These are phyloP conservation scores for Plantago major DNA, from an alignment of 257 asterid species.

Conservation along the genomic window DNA sequence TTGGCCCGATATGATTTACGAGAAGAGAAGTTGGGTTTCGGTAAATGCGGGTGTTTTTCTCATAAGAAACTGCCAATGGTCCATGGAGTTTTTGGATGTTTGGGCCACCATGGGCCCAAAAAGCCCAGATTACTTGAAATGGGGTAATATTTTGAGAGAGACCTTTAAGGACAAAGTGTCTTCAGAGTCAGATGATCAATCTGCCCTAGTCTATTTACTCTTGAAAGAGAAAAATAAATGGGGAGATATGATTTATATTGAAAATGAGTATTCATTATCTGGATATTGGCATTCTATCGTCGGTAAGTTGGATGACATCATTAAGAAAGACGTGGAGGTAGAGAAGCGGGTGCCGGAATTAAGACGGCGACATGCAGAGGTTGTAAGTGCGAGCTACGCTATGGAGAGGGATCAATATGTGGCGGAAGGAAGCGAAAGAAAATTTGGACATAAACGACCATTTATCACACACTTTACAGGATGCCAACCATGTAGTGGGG, in stretches of 20 bases:
- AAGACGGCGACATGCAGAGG: neutral
- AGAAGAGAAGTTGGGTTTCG: slow-evolving; percentile 8
- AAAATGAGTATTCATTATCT: neutral
- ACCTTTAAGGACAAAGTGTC: slow-evolving; percentile 43
- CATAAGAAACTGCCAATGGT: slow-evolving; percentile 10
- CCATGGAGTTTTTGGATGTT: slow-evolving; percentile 6
- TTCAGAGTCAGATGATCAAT: slow-evolving; percentile 26
- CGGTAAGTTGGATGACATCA: neutral
- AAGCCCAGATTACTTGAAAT: neutral
- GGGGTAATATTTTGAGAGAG: slow-evolving; percentile 31
- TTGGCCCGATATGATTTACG: neutral
- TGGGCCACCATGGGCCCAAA: slow-evolving; percentile 9
- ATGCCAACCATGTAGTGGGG: slow-evolving; percentile 83
- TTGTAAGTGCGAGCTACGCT: neutral
- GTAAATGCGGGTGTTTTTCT: slow-evolving; percentile 1
- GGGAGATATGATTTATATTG: slow-evolving; percentile 3
- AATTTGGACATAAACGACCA: slow-evolving; percentile 36
- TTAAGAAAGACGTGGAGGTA: neutral
- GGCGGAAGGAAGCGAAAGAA: slow-evolving; percentile 27
- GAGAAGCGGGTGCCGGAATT: neutral
- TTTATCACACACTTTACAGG: slow-evolving; percentile 81
- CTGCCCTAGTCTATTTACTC: slow-evolving; percentile 1
- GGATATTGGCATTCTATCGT: neutral
- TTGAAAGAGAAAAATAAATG: neutral
- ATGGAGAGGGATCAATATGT: slow-evolving; percentile 3